Conservation (phyloP, 116 monocot genomes). For the Trichopus zeylanicus region DNA sequence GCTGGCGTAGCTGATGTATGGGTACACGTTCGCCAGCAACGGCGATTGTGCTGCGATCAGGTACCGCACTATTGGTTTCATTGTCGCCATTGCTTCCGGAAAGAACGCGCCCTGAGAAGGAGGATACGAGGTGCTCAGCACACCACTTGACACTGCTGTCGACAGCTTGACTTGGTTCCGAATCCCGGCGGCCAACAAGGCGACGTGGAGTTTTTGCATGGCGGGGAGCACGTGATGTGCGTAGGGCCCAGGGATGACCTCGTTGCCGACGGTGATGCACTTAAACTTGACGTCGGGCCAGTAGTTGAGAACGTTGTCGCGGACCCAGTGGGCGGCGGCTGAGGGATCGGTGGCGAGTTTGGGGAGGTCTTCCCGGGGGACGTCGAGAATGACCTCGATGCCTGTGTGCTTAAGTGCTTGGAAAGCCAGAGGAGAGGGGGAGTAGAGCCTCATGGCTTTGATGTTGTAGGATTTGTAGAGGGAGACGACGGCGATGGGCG, state of each 20-base stretch:
- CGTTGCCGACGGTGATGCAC: conserved; percentile 53
- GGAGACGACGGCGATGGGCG: conserved; percentile 13
- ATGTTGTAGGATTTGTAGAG: conserved; percentile 36
- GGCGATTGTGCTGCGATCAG: neutral
- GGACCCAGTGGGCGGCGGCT: conserved; percentile 32
- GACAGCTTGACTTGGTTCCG: neutral
- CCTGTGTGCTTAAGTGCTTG: conserved; percentile 20
- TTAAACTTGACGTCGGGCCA: conserved; percentile 15
- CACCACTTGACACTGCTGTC: conserved; percentile 8
- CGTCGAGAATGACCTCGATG: conserved; percentile 35
- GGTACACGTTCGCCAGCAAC: conserved; percentile 15
- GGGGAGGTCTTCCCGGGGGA: conserved; percentile 11
- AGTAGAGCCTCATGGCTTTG: conserved; percentile 24
- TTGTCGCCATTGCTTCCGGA: neutral
- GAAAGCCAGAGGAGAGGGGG: conserved; percentile 6
- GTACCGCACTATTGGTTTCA: neutral
- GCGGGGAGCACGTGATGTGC: conserved; percentile 33
- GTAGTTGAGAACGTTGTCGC: conserved; percentile 11
- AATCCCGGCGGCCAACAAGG: conserved; percentile 17
- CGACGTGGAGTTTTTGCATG: conserved; percentile 32
- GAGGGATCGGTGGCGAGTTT: conserved; percentile 13
- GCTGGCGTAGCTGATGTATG: neutral
- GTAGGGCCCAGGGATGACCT: conserved; percentile 8
- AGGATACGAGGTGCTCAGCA: conserved; percentile 6
- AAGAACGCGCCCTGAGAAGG: conserved; percentile 11